A percentile compares a stretch with the other conserved stretches of the same genome.
Conservation (phyloP, 1,284 basidiomycete species). For the Fomitiporia mediterranea region DNA sequence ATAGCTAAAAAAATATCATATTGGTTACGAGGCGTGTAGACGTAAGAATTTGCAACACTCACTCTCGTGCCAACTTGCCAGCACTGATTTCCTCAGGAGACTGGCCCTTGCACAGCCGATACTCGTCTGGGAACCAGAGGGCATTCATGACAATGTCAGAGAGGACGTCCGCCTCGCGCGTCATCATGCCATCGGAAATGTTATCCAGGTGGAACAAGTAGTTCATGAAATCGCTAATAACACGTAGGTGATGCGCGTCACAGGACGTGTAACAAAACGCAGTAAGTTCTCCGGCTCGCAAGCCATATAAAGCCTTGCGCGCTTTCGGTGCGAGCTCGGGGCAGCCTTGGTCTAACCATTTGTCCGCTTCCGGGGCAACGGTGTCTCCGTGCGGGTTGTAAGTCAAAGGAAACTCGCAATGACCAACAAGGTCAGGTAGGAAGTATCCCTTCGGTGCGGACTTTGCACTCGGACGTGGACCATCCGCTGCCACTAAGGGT, state of each 20-base stretch:
- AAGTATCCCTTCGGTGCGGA: slow-evolving; percentile 34
- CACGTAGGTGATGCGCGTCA: slow-evolving; percentile 50
- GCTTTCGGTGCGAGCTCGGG: slow-evolving; percentile 50
- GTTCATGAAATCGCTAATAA: slow-evolving; percentile 43
- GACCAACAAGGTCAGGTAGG: slow-evolving; percentile 60
- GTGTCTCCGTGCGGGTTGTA: slow-evolving; percentile 52
- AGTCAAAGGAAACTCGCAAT: slow-evolving; percentile 51
- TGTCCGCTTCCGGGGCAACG: slow-evolving; percentile 49
- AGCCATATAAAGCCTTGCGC: slow-evolving; percentile 46
- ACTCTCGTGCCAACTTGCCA: slow-evolving; percentile 33
- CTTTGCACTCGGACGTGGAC: background rate
- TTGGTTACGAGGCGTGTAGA: slow-evolving; percentile 2
- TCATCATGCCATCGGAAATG: slow-evolving; percentile 35
- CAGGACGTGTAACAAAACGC: slow-evolving; percentile 58
- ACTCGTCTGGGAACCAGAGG: slow-evolving; percentile 32
- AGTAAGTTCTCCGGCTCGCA: slow-evolving; percentile 63
- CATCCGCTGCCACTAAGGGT: background rate
- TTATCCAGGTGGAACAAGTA: slow-evolving; percentile 38
- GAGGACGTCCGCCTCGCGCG: slow-evolving; percentile 30
- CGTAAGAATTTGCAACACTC: slow-evolving; percentile 18
- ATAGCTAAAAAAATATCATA: slow-evolving; percentile 25
- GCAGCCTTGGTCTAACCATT: slow-evolving; percentile 45
- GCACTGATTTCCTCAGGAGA: slow-evolving; percentile 25
- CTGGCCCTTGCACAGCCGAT: slow-evolving; percentile 27
- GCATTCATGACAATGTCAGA: slow-evolving; percentile 36